phyloP scores from a whole-genome alignment of 805 yeast genomes.

The Danielozyma ontarioensis region DNA sequence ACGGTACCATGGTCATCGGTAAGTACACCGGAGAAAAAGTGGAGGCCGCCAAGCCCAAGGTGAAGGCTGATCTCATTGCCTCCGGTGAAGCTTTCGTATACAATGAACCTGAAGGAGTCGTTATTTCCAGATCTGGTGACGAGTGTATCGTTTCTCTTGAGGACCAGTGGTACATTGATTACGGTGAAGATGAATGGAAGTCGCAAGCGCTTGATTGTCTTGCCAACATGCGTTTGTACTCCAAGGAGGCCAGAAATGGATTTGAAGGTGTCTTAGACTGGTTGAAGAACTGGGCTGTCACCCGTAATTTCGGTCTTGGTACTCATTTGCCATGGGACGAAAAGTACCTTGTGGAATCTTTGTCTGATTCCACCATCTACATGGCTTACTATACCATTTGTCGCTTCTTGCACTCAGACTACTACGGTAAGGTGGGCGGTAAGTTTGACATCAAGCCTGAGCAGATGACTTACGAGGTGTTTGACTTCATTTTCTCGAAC shows the following conservation, averaged over 20 bases:
- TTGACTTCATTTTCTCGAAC: slow-evolving; percentile 82
- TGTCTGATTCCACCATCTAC: slow-evolving; percentile 93
- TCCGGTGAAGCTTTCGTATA: slow-evolving; percentile 80
- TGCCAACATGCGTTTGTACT: slow-evolving; percentile 67
- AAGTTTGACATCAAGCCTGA: slow-evolving; percentile 70
- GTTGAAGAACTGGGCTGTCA: slow-evolving; percentile 98
- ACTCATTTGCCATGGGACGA: slow-evolving; percentile 96
- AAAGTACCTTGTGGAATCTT: slow-evolving; percentile 85
- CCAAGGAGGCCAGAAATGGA: slow-evolving; percentile 81
- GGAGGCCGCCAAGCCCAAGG: slow-evolving; percentile 84
- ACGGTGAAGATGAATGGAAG: slow-evolving; percentile 94
- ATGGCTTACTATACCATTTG: slow-evolving; percentile 91
- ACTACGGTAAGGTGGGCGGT: slow-evolving; percentile 74
- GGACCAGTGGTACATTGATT: slow-evolving; percentile 97
- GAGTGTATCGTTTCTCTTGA: slow-evolving; percentile 94
- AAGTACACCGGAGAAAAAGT: slow-evolving; percentile 84
- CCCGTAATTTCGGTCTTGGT: slow-evolving; percentile 95
- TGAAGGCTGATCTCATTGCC: slow-evolving; percentile 74
- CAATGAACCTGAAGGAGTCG: slow-evolving; percentile 89
- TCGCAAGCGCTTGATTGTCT: slow-evolving; percentile 75
- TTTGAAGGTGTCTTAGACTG: slow-evolving; percentile 93
- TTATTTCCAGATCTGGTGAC: slow-evolving; percentile 93
- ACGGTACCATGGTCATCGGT: slow-evolving; percentile 78
- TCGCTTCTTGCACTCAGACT: slow-evolving; percentile 81
- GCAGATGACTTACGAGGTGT: slow-evolving; percentile 88